These are phyloP conservation scores for Isatis tinctoria DNA, from an alignment of 345 rosid species.

Conservation along the genomic window DNA sequence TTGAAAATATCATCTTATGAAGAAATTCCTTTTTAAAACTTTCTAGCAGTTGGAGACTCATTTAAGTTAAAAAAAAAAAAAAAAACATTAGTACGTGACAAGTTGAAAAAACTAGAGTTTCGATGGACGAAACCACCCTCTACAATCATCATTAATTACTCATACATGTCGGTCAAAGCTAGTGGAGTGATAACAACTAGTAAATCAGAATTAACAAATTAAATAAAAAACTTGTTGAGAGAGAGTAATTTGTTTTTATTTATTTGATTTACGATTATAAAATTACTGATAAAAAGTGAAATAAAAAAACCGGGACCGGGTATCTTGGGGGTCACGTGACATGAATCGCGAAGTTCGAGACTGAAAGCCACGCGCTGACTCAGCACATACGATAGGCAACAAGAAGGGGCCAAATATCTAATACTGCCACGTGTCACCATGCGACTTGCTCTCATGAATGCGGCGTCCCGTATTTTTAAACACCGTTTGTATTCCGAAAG, in stretches of 20 bases:
- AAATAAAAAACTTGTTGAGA: background rate
- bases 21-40: background rate
- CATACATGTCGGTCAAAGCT: slow-evolving; percentile 22
- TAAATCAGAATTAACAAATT: background rate
- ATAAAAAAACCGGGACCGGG: slow-evolving; percentile 45
- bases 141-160: slow-evolving; percentile 11
- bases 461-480: slow-evolving; percentile 36
- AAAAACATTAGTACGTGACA: slow-evolving; percentile 8
- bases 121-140: slow-evolving; percentile 9
- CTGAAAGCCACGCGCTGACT: slow-evolving; percentile 36
- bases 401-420: slow-evolving; percentile 16
- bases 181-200: slow-evolving; percentile 8
- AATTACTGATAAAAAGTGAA: background rate
- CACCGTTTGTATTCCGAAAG: background rate
- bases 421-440: slow-evolving; percentile 35
- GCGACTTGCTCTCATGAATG: slow-evolving; percentile 31
- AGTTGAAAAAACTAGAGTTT: background rate
- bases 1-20: background rate
- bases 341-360: slow-evolving; percentile 39
- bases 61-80: background rate
- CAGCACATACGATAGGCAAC: slow-evolving; percentile 33
- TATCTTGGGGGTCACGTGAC: slow-evolving; percentile 88
- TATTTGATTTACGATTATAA: background rate
- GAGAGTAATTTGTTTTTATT: background rate
- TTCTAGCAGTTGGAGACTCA: background rate